A percentile compares a stretch with the other conserved stretches of the same genome.
Evolutionary conservation across 371 early-diverging fungal species (phyloP).

Genomic region (Mucor sp.): DNA sequence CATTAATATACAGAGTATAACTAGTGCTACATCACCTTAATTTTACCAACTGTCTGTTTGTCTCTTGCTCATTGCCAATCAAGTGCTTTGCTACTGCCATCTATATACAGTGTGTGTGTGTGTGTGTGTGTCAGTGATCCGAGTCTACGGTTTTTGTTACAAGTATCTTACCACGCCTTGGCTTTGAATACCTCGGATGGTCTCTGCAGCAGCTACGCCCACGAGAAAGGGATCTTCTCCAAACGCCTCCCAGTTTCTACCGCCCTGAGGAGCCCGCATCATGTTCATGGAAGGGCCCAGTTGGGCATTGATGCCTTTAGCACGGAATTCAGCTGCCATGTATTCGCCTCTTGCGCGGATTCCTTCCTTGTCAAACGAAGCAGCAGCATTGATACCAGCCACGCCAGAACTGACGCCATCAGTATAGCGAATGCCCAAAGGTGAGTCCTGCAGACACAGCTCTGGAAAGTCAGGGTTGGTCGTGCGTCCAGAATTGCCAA

Average conservation of each 20-base stretch:
- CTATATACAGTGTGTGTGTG: not conserved
- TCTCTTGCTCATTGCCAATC: slow-evolving; percentile 57
- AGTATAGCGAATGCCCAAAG: slow-evolving; percentile 53
- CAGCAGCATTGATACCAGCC: slow-evolving; percentile 55
- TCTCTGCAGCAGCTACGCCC: slow-evolving; percentile 42
- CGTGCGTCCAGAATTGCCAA: slow-evolving; percentile 50
- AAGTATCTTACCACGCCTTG: slow-evolving; percentile 27
- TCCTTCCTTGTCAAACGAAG: slow-evolving; percentile 54
- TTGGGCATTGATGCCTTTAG: slow-evolving; percentile 53
- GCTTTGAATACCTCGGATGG: slow-evolving; percentile 45
- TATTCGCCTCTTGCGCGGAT: slow-evolving; percentile 52
- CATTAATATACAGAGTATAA: not conserved
- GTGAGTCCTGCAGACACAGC: slow-evolving; percentile 62
- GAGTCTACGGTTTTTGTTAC: not conserved
- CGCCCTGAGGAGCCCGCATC: slow-evolving; percentile 47
- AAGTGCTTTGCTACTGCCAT: slow-evolving; percentile 61
- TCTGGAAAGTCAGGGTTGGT: slow-evolving; percentile 55
- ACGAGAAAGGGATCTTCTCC: slow-evolving; percentile 67
- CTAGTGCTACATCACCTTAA: not conserved
- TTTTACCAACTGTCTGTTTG: slow-evolving; percentile 26
- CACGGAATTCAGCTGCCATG: slow-evolving; percentile 58
- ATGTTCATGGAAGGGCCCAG: slow-evolving; percentile 59
- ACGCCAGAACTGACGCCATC: slow-evolving; percentile 51
- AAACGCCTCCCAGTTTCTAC: slow-evolving; percentile 66
- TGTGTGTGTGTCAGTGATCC: not conserved